Evolutionary conservation across 23 red algal species (phyloP).

Genomic region (Gracilaria caudata): DNA sequence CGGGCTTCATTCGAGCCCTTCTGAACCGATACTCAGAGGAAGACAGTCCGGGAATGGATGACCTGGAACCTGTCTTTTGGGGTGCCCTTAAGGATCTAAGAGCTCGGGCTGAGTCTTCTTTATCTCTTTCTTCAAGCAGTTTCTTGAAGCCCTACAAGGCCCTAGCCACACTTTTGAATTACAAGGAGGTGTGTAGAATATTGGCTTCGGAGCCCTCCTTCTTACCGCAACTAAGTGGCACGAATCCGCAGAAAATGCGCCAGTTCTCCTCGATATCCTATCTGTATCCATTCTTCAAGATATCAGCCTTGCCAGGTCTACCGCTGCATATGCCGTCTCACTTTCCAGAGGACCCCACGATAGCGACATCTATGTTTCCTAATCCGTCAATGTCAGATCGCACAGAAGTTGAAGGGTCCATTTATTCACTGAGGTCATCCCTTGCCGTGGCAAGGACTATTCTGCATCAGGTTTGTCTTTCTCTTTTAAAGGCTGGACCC

Average conservation of each 20-base stretch:
- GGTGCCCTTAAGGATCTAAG: conserved; percentile 34
- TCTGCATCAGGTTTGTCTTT: conserved; percentile 72
- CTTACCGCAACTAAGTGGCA: conserved; percentile 25
- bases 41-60: conserved; percentile 54
- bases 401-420: conserved; percentile 53
- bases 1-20: conserved; percentile 64
- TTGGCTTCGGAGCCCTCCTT: conserved; percentile 55
- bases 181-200: conserved; percentile 53
- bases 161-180: conserved; percentile 43
- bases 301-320: conserved; percentile 78
- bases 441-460: conserved; percentile 68
- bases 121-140: conserved; percentile 45
- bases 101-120: background rate
- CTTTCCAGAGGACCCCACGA: conserved; percentile 71
- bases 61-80: conserved; percentile 50
- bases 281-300: conserved; percentile 81
- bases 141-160: conserved; percentile 66
- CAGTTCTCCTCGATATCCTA: conserved; percentile 32
- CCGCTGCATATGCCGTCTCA: conserved; percentile 48
- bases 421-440: conserved; percentile 74
- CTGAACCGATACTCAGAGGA: conserved; percentile 36
- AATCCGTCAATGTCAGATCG: conserved; percentile 64
- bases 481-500: conserved; percentile 77
- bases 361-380: conserved; percentile 75
- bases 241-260: conserved; percentile 9